Conservation (phyloP, 176 grass and related monocot genomes). For the Alopecurus myosuroides region DNA sequence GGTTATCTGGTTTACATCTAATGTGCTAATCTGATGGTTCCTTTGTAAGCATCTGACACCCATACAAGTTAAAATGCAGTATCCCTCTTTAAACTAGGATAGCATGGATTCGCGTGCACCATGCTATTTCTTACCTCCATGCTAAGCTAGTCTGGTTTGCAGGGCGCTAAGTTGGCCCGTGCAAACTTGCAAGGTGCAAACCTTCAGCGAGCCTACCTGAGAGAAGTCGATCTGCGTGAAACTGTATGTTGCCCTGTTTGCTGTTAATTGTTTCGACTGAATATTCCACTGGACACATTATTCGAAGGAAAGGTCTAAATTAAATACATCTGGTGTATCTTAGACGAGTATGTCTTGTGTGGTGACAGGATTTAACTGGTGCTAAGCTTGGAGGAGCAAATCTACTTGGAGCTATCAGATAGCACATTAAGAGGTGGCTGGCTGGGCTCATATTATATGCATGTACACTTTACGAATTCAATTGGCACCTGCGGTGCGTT, state of each 20-base stretch:
- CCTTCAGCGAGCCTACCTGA: slow-evolving; percentile 91
- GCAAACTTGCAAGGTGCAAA: slow-evolving; percentile 86
- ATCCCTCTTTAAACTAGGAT: not conserved
- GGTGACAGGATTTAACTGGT: slow-evolving; percentile 64
- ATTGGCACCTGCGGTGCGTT: not conserved
- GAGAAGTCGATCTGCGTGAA: slow-evolving; percentile 92
- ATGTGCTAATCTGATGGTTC: too few species aligned
- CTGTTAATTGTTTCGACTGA: not conserved
- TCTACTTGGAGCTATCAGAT: slow-evolving; percentile 87
- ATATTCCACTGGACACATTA: not conserved
- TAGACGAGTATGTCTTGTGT: slow-evolving; percentile 7
- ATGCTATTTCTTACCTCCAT: not conserved
- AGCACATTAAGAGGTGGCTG: not conserved
- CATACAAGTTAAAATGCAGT: not conserved
- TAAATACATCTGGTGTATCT: not conserved
- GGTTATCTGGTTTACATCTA: not conserved
- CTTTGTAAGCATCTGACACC: not conserved
- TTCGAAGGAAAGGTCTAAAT: not conserved
- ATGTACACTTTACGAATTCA: slow-evolving; percentile 13
- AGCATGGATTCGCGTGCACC: not conserved
- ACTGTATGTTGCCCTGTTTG: slow-evolving; percentile 53
- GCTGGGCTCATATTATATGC: not conserved
- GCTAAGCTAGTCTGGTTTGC: slow-evolving; percentile 23
- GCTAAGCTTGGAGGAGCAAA: slow-evolving; percentile 93
- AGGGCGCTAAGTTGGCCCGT: slow-evolving; percentile 81